Base-by-base conservation (phyloP, 2,329 filamentous ascomycete genomes). In the Exophiala bonariae region DNA sequence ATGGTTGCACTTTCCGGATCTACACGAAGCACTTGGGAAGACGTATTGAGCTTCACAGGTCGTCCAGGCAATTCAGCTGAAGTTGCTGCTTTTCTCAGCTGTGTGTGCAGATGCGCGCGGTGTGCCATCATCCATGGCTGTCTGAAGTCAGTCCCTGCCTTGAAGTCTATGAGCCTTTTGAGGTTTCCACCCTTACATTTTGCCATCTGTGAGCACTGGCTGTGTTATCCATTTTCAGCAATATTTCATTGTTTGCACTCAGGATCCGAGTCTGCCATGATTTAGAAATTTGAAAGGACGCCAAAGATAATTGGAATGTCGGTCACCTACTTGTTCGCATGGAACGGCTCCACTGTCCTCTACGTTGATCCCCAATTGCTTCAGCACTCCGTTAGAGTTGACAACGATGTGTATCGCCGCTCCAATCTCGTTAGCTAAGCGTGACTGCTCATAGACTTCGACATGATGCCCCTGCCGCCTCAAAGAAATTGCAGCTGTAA, bases 381-480 rank as follows among this genome's bases (percentile, higher is more conserved):
- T 45, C 28, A 63, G 46, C 14, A 62, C 52, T 14, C 55, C 55
- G 16, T 47, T 54, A 2, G 59, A 58, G 40, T 64, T 64, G 2
- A 61, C 61, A 9, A 54, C 44, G 13, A 63, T 47, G 19, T 60
- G 48, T 9, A 63, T 55, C 2, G 61, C 61, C n/a, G 61, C 61
- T 7, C 61, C 61, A 1, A 62, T 49, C 46, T 63, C 60, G 5
- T 55, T 58, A 1, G 54, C 46, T 36, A 63, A 61, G 3, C 50
- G 34, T 0, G 61, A 63, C 33, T 60, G 48, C 54, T 83, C 80
- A 41, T 73, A 76, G 0, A 82, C 48, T 74, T 79, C 43, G 23
- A 80, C 75, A 10, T 66, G 50, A 51, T 80, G 78, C 2, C 78
- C 78, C 37, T 75, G 69, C 46, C 74, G 71, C 7, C 79, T 70